These are phyloP conservation scores for Boechera retrofracta DNA, from an alignment of 345 rosid species.

Conservation along the genomic window DNA sequence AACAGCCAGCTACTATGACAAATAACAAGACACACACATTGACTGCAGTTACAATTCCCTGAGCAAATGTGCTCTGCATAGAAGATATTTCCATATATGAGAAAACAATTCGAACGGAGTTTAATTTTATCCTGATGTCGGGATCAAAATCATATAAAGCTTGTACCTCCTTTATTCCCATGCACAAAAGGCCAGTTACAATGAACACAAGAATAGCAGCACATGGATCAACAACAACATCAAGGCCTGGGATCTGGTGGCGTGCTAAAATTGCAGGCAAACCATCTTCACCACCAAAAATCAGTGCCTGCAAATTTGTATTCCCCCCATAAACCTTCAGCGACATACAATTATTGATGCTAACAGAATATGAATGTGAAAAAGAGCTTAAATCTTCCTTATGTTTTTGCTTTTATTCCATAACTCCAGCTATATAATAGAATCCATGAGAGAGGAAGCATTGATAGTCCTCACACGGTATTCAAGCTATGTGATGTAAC, in stretches of 20 bases:
- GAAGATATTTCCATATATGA: slow-evolving; percentile 3
- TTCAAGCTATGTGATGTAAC: background rate
- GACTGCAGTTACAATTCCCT: slow-evolving; percentile 74
- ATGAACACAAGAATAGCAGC: slow-evolving; percentile 77
- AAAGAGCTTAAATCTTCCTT: background rate
- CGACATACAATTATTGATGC: background rate
- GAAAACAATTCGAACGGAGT: background rate
- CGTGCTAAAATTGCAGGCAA: slow-evolving; percentile 81
- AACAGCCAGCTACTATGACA: slow-evolving; percentile 83
- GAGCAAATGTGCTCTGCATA: slow-evolving; percentile 88
- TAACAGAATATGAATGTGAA: background rate
- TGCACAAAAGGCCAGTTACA: slow-evolving; percentile 89
- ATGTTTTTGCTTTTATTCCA: background rate
- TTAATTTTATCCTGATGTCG: background rate
- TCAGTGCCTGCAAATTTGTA: slow-evolving; percentile 60
- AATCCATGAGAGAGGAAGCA: slow-evolving; percentile 1
- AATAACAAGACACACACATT: slow-evolving; percentile 85
- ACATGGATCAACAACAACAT: slow-evolving; percentile 88
- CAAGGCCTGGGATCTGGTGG: slow-evolving; percentile 83
- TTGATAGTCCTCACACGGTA: background rate
- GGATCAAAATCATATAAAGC: slow-evolving; percentile 2
- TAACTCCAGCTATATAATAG: background rate
- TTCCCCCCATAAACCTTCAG: slow-evolving; percentile 20
- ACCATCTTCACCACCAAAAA: slow-evolving; percentile 84
- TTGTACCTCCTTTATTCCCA: slow-evolving; percentile 95